Evolutionary conservation across 495 filamentous ascomycete species (phyloP).

Genomic region (Tetracladium setigerum): DNA sequence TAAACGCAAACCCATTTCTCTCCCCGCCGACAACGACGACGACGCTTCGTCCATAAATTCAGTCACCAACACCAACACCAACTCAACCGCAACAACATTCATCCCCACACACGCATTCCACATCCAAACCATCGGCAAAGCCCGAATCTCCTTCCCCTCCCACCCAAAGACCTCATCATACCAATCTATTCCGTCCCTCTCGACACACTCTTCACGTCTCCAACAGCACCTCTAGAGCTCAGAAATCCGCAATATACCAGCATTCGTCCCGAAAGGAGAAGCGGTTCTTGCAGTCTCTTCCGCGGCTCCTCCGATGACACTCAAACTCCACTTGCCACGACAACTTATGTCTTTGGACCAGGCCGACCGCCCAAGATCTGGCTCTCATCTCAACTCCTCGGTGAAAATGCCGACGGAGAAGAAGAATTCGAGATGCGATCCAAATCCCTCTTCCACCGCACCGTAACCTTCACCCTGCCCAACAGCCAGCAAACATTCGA

Average conservation of each 20-base stretch:
- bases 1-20: background rate
- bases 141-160: conserved; percentile 35
- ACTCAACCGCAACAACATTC: conserved; percentile 19
- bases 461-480: conserved; percentile 28
- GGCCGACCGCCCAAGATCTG: conserved; percentile 26
- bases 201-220: too few species aligned
- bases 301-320: conserved; percentile 21
- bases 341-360: conserved; percentile 45
- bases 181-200: conserved; percentile 22
- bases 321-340: conserved; percentile 24
- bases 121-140: conserved; percentile 38
- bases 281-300: conserved; percentile 33
- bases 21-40: background rate
- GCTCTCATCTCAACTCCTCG: background rate
- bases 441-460: conserved; percentile 32
- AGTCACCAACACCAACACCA: background rate
- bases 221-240: conserved; percentile 14
- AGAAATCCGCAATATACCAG: conserved; percentile 33
- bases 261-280: conserved; percentile 31
- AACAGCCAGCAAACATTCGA: conserved; percentile 32
- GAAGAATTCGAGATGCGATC: conserved; percentile 26
- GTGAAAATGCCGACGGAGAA: conserved; percentile 13
- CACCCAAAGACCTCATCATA: conserved; percentile 34
- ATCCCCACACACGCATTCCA: conserved; percentile 29
- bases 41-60: background rate